Evolutionary conservation across 805 yeast species (phyloP).

Genomic region (Metschnikowia vanudenii): DNA sequence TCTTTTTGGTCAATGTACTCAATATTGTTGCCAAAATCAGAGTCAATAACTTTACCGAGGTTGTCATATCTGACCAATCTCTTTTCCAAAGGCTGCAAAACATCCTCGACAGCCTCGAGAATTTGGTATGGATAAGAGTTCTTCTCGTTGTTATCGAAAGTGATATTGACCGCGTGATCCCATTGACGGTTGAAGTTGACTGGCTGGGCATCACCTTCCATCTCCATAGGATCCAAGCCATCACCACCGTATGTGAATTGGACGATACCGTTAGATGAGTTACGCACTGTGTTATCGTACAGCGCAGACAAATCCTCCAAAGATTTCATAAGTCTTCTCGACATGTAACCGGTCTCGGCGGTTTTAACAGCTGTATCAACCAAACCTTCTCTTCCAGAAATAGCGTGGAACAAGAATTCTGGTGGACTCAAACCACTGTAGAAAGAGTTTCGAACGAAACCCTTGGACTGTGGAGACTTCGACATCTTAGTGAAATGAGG

Average conservation of each 20-base stretch:
- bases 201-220: conserved; percentile 98
- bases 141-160: conserved; percentile 53
- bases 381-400: conserved; percentile 99
- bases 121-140: conserved; percentile 74
- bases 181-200: conserved; percentile 92
- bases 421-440: conserved; percentile 97
- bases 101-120: conserved; percentile 48
- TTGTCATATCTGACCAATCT: conserved; percentile 69
- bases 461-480: conserved; percentile 96
- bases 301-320: conserved; percentile 91
- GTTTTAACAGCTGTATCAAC: conserved; percentile 99
- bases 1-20: conserved; percentile 80
- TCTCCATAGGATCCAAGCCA: conserved; percentile 95
- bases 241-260: conserved; percentile 99
- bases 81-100: conserved; percentile 60
- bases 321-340: conserved; percentile 96
- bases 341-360: conserved; percentile 98
- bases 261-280: conserved; percentile 93
- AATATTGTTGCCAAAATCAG: conserved; percentile 46
- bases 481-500: conserved; percentile 97
- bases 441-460: conserved; percentile 96
- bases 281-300: conserved; percentile 92
- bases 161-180: conserved; percentile 83
- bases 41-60: conserved; percentile 52
- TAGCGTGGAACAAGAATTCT: conserved; percentile 98